phyloP scores from a whole-genome alignment of 192 early-diverging fungal genomes.

The Jimgerdemannia flammicorona region DNA sequence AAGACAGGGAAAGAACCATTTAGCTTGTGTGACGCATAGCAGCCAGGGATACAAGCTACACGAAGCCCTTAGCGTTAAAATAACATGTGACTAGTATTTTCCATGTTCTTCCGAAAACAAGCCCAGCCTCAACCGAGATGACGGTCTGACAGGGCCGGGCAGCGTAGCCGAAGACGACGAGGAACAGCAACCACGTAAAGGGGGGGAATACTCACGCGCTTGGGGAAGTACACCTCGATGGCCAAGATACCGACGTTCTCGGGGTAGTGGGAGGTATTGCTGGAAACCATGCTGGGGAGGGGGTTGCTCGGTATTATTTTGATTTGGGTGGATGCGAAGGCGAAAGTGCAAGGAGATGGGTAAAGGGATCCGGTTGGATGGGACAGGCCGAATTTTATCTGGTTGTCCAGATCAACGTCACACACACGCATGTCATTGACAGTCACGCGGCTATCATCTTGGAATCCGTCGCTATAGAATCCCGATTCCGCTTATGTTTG shows the following conservation, averaged over 20 bases:
- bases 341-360: neutral
- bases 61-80: no score
- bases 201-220: conserved; percentile 31
- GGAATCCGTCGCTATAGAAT: no score
- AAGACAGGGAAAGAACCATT: conserved; percentile 24
- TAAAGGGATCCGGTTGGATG: neutral
- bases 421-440: neutral
- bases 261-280: conserved; percentile 26
- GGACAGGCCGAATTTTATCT: no score
- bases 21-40: no score
- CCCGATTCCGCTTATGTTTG: no score
- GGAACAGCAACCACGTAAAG: neutral
- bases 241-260: conserved; percentile 44
- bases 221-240: conserved; percentile 46
- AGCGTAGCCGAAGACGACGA: neutral
- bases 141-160: no score
- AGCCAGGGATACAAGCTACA: no score
- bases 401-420: neutral
- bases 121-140: no score
- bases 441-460: no score
- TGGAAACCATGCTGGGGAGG: conserved; percentile 1
- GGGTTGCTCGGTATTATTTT: neutral
- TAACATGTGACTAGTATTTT: neutral
- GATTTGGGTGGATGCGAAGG: neutral
- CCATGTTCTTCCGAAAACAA: neutral